Evolutionary conservation across 805 yeast genomes (phyloP), one percentile per base, ranked within the genome.

Genomic region (Starmerella bombi): DNA sequence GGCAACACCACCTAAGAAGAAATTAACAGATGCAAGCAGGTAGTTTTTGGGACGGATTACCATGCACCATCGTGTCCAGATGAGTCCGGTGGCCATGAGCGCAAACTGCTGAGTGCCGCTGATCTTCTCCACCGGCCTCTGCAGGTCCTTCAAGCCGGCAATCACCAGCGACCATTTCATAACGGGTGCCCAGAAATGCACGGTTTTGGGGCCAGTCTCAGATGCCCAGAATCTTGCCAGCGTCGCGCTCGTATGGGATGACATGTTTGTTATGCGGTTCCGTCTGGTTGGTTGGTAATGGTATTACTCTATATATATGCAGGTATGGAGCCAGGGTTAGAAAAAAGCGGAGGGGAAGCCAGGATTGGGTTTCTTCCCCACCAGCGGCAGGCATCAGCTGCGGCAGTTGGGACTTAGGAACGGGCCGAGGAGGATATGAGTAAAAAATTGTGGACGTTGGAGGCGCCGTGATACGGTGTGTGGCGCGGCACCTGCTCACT

Each of bases 41-140:
- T 71, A 69, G 63, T 88, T 88, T 64, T 80, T 78, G 32, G 98
- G 98, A 50, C 67, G 75, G 57, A 88, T 88, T 49, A 86, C 91
- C 63, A 86, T 73, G 14, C 95, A 85, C 97, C 97, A 88, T 61
- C 98, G 75, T 27, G 98, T 88, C 98, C 98, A 88, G 54, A 88
- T 84, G 40, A 75, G 74, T 41, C 96, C 98, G 1, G 98, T 88
- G 35, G 86, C 85, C 53, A 81, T 70, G 43, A 88, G 69, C 1
- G 97, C 93, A 33, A 74, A 59, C 64, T 80, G 86, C 62, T 82
- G 94, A 19, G 94, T 77, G 43, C 96, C 95, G 28, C 91, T 77
- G 37, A 88, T 69, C 54, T 78, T 77, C 56, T 88, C 95, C 30
- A 84, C 94, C 1, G 98, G 97, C 64, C 97, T 77, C 48, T 73